phyloP scores from a whole-genome alignment of 1,284 basidiomycete genomes.

The Naganishia albida region DNA sequence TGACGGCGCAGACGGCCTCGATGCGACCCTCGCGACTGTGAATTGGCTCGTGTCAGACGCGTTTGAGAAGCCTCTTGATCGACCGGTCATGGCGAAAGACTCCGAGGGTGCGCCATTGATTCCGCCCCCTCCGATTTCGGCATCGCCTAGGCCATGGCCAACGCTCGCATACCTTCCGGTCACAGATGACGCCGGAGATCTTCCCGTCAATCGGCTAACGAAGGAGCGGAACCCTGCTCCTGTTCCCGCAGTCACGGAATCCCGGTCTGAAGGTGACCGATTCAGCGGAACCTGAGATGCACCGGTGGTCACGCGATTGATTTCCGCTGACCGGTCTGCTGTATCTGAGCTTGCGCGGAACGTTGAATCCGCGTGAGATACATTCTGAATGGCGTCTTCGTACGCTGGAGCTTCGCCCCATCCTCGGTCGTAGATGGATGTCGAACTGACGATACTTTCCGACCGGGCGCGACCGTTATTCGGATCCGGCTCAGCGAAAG shows the following conservation, averaged over 20 bases:
- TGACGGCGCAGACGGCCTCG: not conserved
- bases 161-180: constrained; percentile 8
- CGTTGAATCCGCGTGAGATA: not conserved
- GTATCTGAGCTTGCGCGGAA: constrained; percentile 17
- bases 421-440: constrained; percentile 25
- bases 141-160: not conserved
- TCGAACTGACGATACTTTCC: constrained; percentile 17
- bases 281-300: constrained; percentile 2
- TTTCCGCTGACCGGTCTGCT: constrained; percentile 2
- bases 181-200: not conserved
- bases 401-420: constrained; percentile 32
- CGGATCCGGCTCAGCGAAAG: not conserved
- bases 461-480: constrained; percentile 1
- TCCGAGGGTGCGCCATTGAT: not conserved
- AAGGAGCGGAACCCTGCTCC: constrained; percentile 26
- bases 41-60: constrained; percentile 9
- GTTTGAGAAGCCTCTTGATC: constrained; percentile 27
- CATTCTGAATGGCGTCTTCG: constrained; percentile 14
- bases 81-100: constrained; percentile 23
- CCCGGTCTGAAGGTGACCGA: not conserved
- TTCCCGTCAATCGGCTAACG: constrained; percentile 27
- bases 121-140: not conserved
- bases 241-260: not conserved
- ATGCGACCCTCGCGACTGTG: not conserved
- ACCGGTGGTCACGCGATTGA: constrained; percentile 5